Evolutionary conservation across 495 filamentous ascomycete species (phyloP).

Genomic region (Tetracladium setigerum): DNA sequence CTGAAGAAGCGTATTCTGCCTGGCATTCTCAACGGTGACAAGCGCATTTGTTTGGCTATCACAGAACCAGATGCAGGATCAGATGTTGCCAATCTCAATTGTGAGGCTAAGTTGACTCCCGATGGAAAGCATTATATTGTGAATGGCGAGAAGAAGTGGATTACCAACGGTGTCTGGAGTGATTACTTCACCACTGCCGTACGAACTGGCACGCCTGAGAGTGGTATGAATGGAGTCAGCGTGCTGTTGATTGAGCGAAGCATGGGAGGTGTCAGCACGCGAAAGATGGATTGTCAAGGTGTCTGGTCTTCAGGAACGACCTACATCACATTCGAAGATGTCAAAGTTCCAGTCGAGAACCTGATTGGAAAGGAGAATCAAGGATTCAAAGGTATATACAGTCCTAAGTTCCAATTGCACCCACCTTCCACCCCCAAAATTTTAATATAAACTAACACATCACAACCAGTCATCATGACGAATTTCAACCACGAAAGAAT

Average conservation of each 20-base stretch:
- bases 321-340: slow-evolving; percentile 96
- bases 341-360: slow-evolving; percentile 98
- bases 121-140: slow-evolving; percentile 99
- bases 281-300: slow-evolving; percentile 97
- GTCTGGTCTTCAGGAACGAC: slow-evolving; percentile 93
- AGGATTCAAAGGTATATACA: slow-evolving; percentile 82
- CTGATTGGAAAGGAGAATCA: slow-evolving; percentile 96
- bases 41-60: slow-evolving; percentile 87
- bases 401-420: too few species aligned
- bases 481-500: slow-evolving; percentile 99
- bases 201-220: slow-evolving; percentile 63
- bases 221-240: slow-evolving; percentile 85
- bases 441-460: slow-evolving; percentile 7
- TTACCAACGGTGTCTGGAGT: slow-evolving; percentile 92
- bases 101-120: slow-evolving; percentile 85
- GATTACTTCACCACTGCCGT: slow-evolving; percentile 99
- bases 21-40: slow-evolving; percentile 81
- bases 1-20: slow-evolving; percentile 77
- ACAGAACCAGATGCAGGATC: slow-evolving; percentile 73
- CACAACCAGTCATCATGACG: slow-evolving; percentile 75
- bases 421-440: slow-evolving; percentile 2
- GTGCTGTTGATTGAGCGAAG: slow-evolving; percentile 73
- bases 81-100: slow-evolving; percentile 91
- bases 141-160: slow-evolving; percentile 99
- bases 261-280: slow-evolving; percentile 69